Evolutionary conservation across 257 asterid species (phyloP), one percentile per base, ranked within the genome.

Genomic region (Solanum sitiens): DNA sequence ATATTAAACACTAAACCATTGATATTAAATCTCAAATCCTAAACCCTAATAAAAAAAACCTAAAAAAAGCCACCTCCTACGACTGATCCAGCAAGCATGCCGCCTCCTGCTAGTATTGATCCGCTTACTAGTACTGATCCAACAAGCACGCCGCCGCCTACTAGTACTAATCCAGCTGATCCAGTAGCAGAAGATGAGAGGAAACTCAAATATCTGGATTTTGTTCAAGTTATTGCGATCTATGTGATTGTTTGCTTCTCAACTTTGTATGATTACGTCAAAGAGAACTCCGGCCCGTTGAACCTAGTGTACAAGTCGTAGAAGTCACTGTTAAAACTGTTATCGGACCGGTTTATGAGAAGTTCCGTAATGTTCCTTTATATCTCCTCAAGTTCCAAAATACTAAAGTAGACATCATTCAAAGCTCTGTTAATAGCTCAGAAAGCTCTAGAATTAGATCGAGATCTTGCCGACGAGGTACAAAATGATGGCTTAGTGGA

Each of bases 211-310:
- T 91, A 96, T 76, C 95, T 96, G 3, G 98, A 96, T 86, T 93
- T 96, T 87, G 94, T 96, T 50, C 94, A 90, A 93, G 91, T 90
- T 0, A 91, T 90, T 39, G 91, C 92, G 8, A 80, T 93, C 3
- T 92, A 95, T 92, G 89, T 86, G 87, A 82, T 93, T 84, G 92
- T 93, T 8, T 93, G 95, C 90, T 89, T 93, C 89, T 88, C 94
- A 32, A 89, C 93, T 27, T 67, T 96, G 30, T 96, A 95, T 32
- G 96, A 91, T 50, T 96, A 92, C 25, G 98, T 96, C 4, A 95
- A 95, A 85, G 94, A 88, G 20, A 95, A 95, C 84, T 91, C 98
- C 15, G 98, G 98, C 27, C 96, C 98, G 53, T 32, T 96, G 77
- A 91, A 63, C 91, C 96, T 72, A 98, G 98, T 6, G 98, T 96